phyloP scores from a whole-genome alignment of 768 basidiomycete species.

The Tricholoma bakamatsutake region DNA sequence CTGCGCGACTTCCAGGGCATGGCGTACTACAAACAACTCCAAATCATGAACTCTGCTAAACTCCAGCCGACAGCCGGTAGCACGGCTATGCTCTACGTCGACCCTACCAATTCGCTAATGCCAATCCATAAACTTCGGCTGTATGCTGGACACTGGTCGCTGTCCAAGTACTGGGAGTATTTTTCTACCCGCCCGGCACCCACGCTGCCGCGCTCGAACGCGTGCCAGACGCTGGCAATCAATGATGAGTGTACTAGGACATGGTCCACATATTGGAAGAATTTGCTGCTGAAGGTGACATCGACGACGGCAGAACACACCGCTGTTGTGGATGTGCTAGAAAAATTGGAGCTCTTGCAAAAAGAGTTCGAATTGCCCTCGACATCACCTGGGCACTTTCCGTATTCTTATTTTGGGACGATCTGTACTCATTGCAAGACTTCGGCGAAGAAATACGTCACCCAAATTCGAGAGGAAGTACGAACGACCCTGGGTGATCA shows the following conservation, averaged over 20 bases:
- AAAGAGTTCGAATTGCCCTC: not conserved
- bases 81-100: not conserved
- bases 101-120: not conserved
- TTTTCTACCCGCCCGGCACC: not conserved
- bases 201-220: not conserved
- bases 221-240: not conserved
- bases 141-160: not conserved
- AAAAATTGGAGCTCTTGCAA: not conserved
- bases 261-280: not conserved
- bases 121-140: not conserved
- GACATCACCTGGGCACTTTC: not conserved
- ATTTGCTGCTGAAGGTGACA: not conserved
- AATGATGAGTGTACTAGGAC: not conserved
- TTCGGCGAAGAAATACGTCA: not conserved
- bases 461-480: not conserved
- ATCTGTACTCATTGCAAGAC: not conserved
- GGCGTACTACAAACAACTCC: slow-evolving; percentile 1
- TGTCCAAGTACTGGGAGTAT: slow-evolving; percentile 2
- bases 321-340: not conserved
- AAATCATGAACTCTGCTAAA: not conserved
- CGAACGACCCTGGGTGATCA: not conserved
- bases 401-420: not conserved
- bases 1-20: slow-evolving; percentile 1
- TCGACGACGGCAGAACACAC: not conserved
- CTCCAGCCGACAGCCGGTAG: not conserved